These are phyloP conservation scores for Trichoderma asperellum DNA, from an alignment of 2,329 filamentous ascomycete genomes.

Conservation along the genomic window DNA sequence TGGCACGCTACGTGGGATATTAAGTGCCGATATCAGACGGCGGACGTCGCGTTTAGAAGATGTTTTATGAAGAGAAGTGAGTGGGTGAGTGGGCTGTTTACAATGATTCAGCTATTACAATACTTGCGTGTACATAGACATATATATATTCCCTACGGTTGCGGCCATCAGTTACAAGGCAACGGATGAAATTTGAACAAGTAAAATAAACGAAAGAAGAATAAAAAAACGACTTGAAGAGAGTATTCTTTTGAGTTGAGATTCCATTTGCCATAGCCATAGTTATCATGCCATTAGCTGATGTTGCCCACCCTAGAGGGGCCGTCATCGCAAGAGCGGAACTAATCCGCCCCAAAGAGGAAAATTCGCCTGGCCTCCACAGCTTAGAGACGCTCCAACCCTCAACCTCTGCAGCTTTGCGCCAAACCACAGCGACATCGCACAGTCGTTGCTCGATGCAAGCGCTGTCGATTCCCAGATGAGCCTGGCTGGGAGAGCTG, in stretches of 20 bases:
- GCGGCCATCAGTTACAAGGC: not conserved
- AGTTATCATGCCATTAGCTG: not conserved
- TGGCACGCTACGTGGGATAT: constrained; percentile 10
- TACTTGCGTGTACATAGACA: not conserved
- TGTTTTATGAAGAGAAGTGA: not conserved
- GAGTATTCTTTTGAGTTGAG: not conserved
- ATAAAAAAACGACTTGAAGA: not conserved
- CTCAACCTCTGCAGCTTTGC: not conserved
- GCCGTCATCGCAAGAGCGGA: constrained; percentile 8
- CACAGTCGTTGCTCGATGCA: constrained; percentile 27
- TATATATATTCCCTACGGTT: not conserved
- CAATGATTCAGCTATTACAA: not conserved
- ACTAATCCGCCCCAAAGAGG: constrained; percentile 13
- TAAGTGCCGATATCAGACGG: not conserved
- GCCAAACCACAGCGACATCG: constrained; percentile 10
- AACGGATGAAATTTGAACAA: not conserved
- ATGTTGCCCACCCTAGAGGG: not conserved
- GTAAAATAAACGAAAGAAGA: not conserved
- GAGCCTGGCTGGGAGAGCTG: constrained; percentile 44
- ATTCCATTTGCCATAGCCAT: not conserved
- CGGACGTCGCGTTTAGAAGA: not conserved
- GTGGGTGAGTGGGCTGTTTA: not conserved
- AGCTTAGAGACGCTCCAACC: constrained; percentile 1
- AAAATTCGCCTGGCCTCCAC: not conserved
- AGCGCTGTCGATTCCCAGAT: constrained; percentile 37